A percentile compares a stretch with the other conserved stretches of the same genome.
These are phyloP conservation scores for Volutella citrinella DNA, from an alignment of 2,329 filamentous ascomycete genomes.

Conservation along the genomic window DNA sequence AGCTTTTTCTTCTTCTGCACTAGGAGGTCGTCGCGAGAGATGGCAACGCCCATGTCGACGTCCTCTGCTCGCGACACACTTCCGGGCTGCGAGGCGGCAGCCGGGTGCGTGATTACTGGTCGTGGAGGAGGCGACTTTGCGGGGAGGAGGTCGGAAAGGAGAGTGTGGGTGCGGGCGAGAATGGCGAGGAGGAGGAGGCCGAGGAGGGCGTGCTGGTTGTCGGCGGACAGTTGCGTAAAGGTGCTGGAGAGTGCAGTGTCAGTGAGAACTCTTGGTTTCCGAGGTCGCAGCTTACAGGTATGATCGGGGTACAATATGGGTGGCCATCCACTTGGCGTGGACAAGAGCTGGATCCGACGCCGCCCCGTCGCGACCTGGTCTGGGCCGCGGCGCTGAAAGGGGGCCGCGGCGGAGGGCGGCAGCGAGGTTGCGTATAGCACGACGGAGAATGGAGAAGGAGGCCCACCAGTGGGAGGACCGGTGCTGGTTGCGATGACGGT, in stretches of 20 bases:
- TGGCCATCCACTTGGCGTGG: conserved; percentile 28
- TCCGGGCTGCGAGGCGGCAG: neutral
- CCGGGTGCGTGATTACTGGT: neutral
- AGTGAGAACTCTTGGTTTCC: too few relatives aligned
- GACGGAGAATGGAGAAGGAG: conserved; percentile 68
- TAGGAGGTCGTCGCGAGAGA: conserved; percentile 25
- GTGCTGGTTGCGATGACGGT: conserved; percentile 92
- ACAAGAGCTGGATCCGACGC: conserved; percentile 13
- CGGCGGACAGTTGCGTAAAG: conserved; percentile 68
- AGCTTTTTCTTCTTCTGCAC: conserved; percentile 5
- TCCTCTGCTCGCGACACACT: conserved; percentile 1
- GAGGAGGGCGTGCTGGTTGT: conserved; percentile 69
- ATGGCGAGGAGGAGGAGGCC: conserved; percentile 66
- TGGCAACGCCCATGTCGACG: conserved; percentile 25
- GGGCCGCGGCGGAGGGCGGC: conserved; percentile 20
- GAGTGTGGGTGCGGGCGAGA: conserved; percentile 55
- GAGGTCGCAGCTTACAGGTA: conserved; percentile 35
- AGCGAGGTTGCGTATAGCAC: conserved; percentile 56
- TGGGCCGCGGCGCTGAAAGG: too few relatives aligned
- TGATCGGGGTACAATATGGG: conserved; percentile 30
- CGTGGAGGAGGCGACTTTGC: neutral
- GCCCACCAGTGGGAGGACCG: conserved; percentile 76
- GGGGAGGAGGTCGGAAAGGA: conserved; percentile 37
- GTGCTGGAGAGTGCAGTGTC: too few relatives aligned
- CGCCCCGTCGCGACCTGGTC: conserved; percentile 4